phyloP scores from a whole-genome alignment of 441 rosid species.

The Gossypium aridum region DNA sequence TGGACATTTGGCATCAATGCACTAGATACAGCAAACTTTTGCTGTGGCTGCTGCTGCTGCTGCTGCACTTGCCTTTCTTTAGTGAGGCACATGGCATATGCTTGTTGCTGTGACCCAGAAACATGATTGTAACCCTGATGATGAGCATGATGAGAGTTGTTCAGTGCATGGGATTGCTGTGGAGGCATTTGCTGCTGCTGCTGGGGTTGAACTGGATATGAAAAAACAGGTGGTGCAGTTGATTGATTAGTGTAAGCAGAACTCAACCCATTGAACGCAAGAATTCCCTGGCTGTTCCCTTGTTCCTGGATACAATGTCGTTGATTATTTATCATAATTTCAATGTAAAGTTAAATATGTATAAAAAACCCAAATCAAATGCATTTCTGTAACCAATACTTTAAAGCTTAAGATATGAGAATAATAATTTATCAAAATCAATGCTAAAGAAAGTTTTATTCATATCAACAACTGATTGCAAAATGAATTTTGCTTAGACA shows the following conservation, averaged over 20 bases:
- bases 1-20: conserved; percentile 56
- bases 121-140: conserved; percentile 63
- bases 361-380: background rate
- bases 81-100: conserved; percentile 52
- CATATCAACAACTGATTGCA: background rate
- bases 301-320: conserved; percentile 54
- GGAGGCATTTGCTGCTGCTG: conserved; percentile 69
- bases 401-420: background rate
- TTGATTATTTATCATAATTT: background rate
- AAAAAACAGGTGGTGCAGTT: conserved; percentile 52
- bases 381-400: background rate
- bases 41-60: conserved; percentile 31
- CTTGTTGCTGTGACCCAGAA: conserved; percentile 65
- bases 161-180: conserved; percentile 57
- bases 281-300: conserved; percentile 60
- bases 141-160: conserved; percentile 55
- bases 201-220: conserved; percentile 59
- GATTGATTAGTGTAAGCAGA: conserved; percentile 69
- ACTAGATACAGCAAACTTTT: conserved; percentile 58
- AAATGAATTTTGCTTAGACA: background rate
- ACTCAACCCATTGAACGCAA: conserved; percentile 63
- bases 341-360: background rate
- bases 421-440: background rate
- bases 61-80: conserved; percentile 80
- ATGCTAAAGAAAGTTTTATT: background rate